These are phyloP conservation scores for Hypoxylon subgilvum DNA, from an alignment of 495 filamentous ascomycete genomes.

Conservation along the genomic window DNA sequence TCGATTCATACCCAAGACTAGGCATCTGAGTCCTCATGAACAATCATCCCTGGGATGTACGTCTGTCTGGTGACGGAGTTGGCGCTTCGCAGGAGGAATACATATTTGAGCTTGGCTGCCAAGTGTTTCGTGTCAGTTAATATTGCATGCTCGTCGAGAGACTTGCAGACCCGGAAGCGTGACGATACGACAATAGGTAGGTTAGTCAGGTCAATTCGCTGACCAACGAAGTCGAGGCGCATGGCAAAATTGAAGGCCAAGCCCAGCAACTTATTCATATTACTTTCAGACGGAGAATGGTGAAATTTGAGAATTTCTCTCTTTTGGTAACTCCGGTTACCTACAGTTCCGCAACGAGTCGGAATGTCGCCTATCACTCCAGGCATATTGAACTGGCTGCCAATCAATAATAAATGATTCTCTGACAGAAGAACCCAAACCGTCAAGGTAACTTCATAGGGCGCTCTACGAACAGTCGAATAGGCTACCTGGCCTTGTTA, in stretches of 20 bases:
- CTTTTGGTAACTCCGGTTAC: conserved; percentile 33
- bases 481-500: neutral
- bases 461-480: neutral
- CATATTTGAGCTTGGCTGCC: conserved; percentile 29
- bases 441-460: conserved; percentile 7
- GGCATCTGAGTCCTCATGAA: conserved; percentile 2
- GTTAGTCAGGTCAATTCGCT: conserved; percentile 26
- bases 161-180: conserved; percentile 23
- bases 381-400: neutral
- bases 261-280: conserved; percentile 21
- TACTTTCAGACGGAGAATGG: conserved; percentile 30
- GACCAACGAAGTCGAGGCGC: conserved; percentile 18
- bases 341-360: conserved; percentile 3
- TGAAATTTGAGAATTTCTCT: conserved; percentile 8
- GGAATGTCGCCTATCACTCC: conserved; percentile 13
- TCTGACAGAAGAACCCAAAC: neutral
- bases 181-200: conserved; percentile 24
- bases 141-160: conserved; percentile 23
- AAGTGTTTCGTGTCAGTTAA: conserved; percentile 34
- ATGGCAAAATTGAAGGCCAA: conserved; percentile 34
- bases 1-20: conserved; percentile 2
- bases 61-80: neutral
- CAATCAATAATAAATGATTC: neutral
- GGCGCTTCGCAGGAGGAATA: conserved; percentile 15
- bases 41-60: conserved; percentile 1